These are phyloP conservation scores for Penicillium paneum DNA, from an alignment of 2,329 filamentous ascomycete genomes.

Conservation along the genomic window DNA sequence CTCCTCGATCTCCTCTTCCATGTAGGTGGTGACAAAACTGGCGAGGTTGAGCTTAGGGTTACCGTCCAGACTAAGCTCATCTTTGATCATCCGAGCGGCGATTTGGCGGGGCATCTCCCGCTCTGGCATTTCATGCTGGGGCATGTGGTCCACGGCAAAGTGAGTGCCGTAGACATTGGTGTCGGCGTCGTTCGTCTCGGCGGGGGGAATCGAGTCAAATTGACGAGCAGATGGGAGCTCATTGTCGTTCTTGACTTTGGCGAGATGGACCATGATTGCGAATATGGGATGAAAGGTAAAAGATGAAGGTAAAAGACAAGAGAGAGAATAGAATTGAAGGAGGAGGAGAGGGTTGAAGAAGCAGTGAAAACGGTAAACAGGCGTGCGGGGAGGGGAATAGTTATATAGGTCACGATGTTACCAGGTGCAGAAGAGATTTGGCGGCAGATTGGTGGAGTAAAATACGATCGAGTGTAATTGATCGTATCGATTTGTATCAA, in stretches of 20 bases:
- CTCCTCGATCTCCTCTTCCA: slow-evolving; percentile 93
- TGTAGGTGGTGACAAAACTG: slow-evolving; percentile 93
- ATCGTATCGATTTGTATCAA: too few relatives aligned
- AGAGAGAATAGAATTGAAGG: not conserved
- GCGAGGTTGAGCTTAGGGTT: slow-evolving; percentile 82
- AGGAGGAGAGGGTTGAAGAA: not conserved
- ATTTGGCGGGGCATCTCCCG: slow-evolving; percentile 84
- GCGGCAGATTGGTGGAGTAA: too few relatives aligned
- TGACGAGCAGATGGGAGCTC: slow-evolving; percentile 42
- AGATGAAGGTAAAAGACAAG: not conserved
- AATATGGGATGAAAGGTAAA: not conserved
- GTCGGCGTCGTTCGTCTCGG: slow-evolving; percentile 53
- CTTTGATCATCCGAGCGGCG: slow-evolving; percentile 96
- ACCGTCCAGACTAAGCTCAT: slow-evolving; percentile 86
- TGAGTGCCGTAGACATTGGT: slow-evolving; percentile 84
- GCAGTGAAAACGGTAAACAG: not conserved
- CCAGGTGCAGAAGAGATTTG: too few relatives aligned
- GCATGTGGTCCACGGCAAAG: slow-evolving; percentile 77
- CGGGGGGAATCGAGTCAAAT: slow-evolving; percentile 37
- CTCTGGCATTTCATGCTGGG: slow-evolving; percentile 82
- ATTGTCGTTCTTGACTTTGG: slow-evolving; percentile 36
- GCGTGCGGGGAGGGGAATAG: not conserved
- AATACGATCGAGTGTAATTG: too few relatives aligned
- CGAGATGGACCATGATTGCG: slow-evolving; percentile 44
- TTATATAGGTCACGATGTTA: too few relatives aligned